A percentile compares a stretch with the other conserved stretches of the same genome.
Evolutionary conservation across 2,329 filamentous ascomycete species (phyloP).

Genomic region (Volutella citrinella): DNA sequence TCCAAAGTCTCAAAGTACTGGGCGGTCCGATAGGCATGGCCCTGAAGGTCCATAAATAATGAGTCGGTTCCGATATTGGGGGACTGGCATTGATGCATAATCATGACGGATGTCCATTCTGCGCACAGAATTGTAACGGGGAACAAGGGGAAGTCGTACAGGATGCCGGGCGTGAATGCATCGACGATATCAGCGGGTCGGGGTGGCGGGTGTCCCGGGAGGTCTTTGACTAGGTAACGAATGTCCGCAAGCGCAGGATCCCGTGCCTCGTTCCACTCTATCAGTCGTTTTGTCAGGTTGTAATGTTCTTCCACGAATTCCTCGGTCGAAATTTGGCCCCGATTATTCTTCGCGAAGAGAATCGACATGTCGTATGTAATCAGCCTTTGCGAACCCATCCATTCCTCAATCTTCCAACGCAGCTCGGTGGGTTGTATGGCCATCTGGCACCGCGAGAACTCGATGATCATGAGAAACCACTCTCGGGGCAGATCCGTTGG

Average conservation of each 20-base stretch:
- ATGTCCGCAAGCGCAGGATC: slow-evolving; percentile 61
- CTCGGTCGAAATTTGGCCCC: slow-evolving; percentile 60
- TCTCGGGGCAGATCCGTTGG: slow-evolving; percentile 69
- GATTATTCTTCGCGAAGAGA: slow-evolving; percentile 67
- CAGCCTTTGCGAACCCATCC: slow-evolving; percentile 64
- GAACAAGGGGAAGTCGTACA: slow-evolving; percentile 71
- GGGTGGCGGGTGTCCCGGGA: slow-evolving; percentile 50
- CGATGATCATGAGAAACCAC: slow-evolving; percentile 69
- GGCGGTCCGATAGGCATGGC: slow-evolving; percentile 67
- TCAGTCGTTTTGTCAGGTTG: slow-evolving; percentile 45
- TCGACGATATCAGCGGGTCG: slow-evolving; percentile 68
- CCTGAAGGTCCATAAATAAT: slow-evolving; percentile 51
- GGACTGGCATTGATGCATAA: slow-evolving; percentile 79
- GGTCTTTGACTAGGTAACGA: slow-evolving; percentile 61
- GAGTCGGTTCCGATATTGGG: slow-evolving; percentile 52
- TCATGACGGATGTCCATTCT: slow-evolving; percentile 74
- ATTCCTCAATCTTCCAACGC: slow-evolving; percentile 63
- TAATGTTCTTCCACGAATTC: slow-evolving; percentile 64
- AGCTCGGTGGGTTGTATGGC: slow-evolving; percentile 59
- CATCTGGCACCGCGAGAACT: slow-evolving; percentile 60
- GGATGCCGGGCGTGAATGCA: slow-evolving; percentile 65
- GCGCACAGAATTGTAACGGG: slow-evolving; percentile 70
- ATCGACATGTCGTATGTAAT: slow-evolving; percentile 78
- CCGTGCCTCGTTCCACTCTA: slow-evolving; percentile 53
- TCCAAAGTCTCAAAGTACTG: slow-evolving; percentile 78